Evolutionary conservation across 345 rosid species (phyloP), one percentile per base, ranked within the genome.

Genomic region (Gynandropsis gynandra): DNA sequence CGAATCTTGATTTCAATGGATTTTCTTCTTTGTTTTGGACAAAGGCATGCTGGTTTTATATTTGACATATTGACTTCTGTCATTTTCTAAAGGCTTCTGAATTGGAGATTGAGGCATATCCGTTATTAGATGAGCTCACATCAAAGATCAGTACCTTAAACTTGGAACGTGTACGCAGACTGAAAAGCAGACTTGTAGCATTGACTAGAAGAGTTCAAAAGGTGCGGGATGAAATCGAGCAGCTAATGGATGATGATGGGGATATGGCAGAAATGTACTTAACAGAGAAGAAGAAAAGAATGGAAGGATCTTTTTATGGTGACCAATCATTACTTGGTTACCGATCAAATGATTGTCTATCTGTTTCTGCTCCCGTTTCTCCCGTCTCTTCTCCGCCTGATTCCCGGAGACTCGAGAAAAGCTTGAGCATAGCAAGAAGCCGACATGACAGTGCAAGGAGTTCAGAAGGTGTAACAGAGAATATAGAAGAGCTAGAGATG

Each of bases 181-280:
- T 93, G 57, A 93, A 93, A 72, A 93, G 97, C 78, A 78, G 95
- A 58, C 97, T 93, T 54, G 97, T 88, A 41, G 97, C 95, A 7
- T 68, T 93, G 70, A 88, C 95, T 16, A 69, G 97, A 50, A 80
- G 97, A 74, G 99, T 93, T 65, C 99, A 93, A 66, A 93, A 88
- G 87, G 99, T 93, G 42, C 80, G 99, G 64, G 99, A 93, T 72
- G 99, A 93, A 81, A 93, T 93, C 55, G 99, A 93, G 64, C 97
- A 93, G 73, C 83, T 93, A 21, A 93, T 93, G 99, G 97, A 93
- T 59, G 99, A 93, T 75, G 99, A 93, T 47, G 99, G 99, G 14
- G 99, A 93, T 68, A 88, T 93, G 99, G 99, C 97, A 0, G 99
- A 93, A 69, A 85, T 93, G 99, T 83, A 81, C 72, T 88, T 93